Percentiles rank a stretch among this genome's conserved stretches.
phyloP scores from a whole-genome alignment of 352 stramenopile genomes.

The Blastocystis sp. region DNA sequence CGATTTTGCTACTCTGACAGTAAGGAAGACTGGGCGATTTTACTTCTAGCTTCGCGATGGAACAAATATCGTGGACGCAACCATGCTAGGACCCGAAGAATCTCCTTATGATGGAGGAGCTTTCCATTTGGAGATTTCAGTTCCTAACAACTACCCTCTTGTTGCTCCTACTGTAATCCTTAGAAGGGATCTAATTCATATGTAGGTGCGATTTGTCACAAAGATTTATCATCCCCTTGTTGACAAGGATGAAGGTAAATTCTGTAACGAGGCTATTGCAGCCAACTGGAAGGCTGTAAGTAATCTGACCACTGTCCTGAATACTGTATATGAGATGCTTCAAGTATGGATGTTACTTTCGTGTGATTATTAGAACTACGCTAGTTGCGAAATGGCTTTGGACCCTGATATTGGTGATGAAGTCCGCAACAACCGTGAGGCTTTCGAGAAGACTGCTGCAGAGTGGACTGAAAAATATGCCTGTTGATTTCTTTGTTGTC shows the following conservation, averaged over 20 bases:
- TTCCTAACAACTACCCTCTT: conserved; percentile 59
- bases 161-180: conserved; percentile 12
- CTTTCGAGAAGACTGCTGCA: conserved; percentile 41
- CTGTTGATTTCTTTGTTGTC: not conserved
- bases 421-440: conserved; percentile 26
- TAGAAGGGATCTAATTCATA: not conserved
- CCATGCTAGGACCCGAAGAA: conserved; percentile 43
- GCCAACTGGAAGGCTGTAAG: conserved; percentile 55
- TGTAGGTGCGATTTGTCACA: conserved; percentile 52
- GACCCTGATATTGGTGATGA: conserved; percentile 57
- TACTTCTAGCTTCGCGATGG: conserved; percentile 43
- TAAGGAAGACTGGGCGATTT: not conserved
- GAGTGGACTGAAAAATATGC: conserved; percentile 61
- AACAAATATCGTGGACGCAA: conserved; percentile 44
- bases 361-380: conserved; percentile 42
- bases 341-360: not conserved
- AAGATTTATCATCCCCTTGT: conserved; percentile 62
- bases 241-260: conserved; percentile 56
- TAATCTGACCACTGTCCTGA: conserved; percentile 46
- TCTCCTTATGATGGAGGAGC: conserved; percentile 61
- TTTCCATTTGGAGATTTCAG: conserved; percentile 59
- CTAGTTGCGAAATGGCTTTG: conserved; percentile 49
- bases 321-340: conserved; percentile 59
- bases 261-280: conserved; percentile 60
- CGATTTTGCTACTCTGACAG: conserved; percentile 55